Conservation (phyloP, 2,329 filamentous ascomycete genomes). For the Calonectria pauciramosa region DNA sequence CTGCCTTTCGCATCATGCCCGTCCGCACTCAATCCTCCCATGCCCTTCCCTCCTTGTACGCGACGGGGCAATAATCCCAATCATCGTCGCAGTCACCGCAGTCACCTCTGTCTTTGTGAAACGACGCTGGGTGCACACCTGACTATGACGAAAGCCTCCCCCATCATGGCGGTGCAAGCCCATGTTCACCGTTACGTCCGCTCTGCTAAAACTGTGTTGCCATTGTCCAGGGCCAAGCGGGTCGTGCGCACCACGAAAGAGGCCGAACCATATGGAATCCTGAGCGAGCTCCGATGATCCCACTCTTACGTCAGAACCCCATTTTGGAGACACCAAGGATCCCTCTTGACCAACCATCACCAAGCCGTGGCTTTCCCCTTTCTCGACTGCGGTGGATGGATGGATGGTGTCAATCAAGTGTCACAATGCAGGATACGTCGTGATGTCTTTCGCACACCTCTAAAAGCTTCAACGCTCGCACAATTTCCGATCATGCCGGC, state of each 20-base stretch:
- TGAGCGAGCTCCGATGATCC: conserved; percentile 7
- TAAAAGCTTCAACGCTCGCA: not conserved
- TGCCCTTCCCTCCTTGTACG: not conserved
- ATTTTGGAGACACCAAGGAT: not conserved
- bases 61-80: not conserved
- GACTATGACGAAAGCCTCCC: not conserved
- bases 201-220: not conserved
- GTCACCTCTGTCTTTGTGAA: not conserved
- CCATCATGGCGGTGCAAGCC: not conserved
- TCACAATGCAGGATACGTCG: not conserved
- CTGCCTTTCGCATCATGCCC: not conserved
- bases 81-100: not conserved
- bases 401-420: not conserved
- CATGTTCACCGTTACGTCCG: not conserved
- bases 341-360: not conserved
- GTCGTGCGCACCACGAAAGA: not conserved
- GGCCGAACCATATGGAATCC: not conserved
- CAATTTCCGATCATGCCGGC: not conserved
- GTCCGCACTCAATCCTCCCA: not conserved
- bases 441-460: not conserved
- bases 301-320: conserved; percentile 25
- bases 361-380: not conserved
- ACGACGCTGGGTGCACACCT: not conserved
- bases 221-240: not conserved
- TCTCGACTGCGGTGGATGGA: not conserved